These are phyloP conservation scores for Buddleja alternifolia DNA, from an alignment of 257 asterid species.

Conservation along the genomic window DNA sequence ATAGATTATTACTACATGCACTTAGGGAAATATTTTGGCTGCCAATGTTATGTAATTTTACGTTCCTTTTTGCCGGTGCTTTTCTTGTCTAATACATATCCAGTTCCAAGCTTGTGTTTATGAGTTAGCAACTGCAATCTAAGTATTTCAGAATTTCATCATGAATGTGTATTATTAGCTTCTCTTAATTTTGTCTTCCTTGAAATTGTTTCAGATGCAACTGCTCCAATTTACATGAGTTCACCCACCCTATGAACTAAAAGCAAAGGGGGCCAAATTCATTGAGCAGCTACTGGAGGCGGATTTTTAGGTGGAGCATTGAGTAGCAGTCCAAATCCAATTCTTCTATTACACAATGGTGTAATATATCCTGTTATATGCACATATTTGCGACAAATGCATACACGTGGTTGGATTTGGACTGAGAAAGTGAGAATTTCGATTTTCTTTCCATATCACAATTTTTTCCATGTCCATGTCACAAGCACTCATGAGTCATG, in stretches of 20 bases:
- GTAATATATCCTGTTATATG: too few relatives aligned
- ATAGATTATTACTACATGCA: background rate
- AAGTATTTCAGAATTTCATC: background rate
- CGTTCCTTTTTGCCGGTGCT: background rate
- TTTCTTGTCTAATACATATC: background rate
- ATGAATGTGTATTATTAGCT: background rate
- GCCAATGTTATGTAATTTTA: background rate
- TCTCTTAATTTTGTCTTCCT: background rate
- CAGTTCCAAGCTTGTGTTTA: background rate
- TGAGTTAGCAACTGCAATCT: conserved; percentile 4
- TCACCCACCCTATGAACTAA: conserved; percentile 4
- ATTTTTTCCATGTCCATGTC: too few relatives aligned
- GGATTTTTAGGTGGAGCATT: background rate
- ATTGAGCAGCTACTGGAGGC: conserved; percentile 13
- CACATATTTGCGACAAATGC: too few relatives aligned
- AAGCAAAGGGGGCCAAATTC: background rate
- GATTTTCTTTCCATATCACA: too few relatives aligned
- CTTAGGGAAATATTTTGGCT: background rate
- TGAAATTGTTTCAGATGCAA: conserved; percentile 32
- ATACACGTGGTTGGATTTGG: too few relatives aligned
- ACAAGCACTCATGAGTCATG: too few relatives aligned
- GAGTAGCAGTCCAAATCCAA: background rate
- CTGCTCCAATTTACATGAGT: conserved; percentile 2
- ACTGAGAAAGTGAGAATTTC: too few relatives aligned
- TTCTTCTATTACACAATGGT: too few relatives aligned